A percentile compares a stretch with the other conserved stretches of the same genome.
phyloP scores from a whole-genome alignment of 345 rosid species.

The Salix brachista region DNA sequence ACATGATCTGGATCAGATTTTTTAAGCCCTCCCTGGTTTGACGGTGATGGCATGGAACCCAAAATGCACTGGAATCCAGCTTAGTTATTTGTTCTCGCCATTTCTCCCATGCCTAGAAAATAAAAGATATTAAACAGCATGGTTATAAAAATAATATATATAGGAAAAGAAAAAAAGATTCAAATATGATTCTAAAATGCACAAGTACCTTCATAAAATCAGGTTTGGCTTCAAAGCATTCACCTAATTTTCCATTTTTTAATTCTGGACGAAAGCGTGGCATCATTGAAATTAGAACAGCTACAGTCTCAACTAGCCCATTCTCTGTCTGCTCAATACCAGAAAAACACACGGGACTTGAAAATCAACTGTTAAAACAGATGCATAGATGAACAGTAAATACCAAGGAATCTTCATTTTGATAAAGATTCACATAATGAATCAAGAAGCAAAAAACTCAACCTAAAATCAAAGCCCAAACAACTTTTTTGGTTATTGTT shows the following conservation, averaged over 20 bases:
- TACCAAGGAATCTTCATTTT: neutral
- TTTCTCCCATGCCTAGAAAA: conserved; percentile 80
- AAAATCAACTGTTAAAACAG: neutral
- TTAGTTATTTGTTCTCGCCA: conserved; percentile 88
- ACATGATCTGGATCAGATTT: conserved; percentile 79
- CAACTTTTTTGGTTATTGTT: neutral
- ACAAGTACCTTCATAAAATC: conserved; percentile 83
- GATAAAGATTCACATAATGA: neutral
- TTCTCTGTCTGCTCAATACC: conserved; percentile 67
- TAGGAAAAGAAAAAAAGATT: neutral
- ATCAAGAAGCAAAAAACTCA: neutral
- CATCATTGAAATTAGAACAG: conserved; percentile 86
- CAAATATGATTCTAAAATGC: neutral
- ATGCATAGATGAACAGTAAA: neutral
- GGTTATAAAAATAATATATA: neutral
- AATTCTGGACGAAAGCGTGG: conserved; percentile 80
- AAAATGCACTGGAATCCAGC: conserved; percentile 76
- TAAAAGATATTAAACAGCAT: neutral
- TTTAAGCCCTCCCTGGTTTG: conserved; percentile 84
- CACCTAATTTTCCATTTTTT: conserved; percentile 69
- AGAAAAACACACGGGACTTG: conserved; percentile 15
- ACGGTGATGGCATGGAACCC: conserved; percentile 83
- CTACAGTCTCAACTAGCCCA: conserved; percentile 93
- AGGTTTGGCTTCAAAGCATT: conserved; percentile 76
- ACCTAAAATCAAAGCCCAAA: neutral